Evolutionary conservation across 495 filamentous ascomycete species (phyloP).

Genomic region (Aspergillus ellipticus): DNA sequence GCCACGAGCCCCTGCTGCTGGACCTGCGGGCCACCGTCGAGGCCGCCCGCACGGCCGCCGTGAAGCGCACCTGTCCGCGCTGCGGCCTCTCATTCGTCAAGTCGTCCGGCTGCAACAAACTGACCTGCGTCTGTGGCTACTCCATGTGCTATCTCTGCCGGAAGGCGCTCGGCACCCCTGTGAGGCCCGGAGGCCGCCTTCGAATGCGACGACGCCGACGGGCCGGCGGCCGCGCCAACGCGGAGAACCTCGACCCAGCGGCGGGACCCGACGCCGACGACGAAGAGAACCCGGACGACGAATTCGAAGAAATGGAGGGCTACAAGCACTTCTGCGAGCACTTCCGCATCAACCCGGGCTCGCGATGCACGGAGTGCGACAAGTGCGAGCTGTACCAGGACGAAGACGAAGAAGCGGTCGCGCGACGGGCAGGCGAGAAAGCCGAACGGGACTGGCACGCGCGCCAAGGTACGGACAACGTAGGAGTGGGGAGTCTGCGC

Average conservation of each 20-base stretch:
- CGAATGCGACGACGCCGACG: slow-evolving; percentile 9
- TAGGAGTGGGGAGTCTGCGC: slow-evolving; percentile 21
- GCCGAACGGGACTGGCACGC: slow-evolving; percentile 81
- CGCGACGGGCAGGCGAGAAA: slow-evolving; percentile 68
- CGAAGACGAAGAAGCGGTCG: slow-evolving; percentile 79
- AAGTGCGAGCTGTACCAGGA: slow-evolving; percentile 86
- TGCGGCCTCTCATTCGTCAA: slow-evolving; percentile 92
- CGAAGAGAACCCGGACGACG: slow-evolving; percentile 23
- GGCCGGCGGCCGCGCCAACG: background rate
- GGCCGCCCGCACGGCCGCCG: slow-evolving; percentile 82
- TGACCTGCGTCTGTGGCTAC: slow-evolving; percentile 97
- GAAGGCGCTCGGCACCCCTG: slow-evolving; percentile 38
- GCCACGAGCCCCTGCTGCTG: slow-evolving; percentile 58
- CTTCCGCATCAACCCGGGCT: slow-evolving; percentile 70
- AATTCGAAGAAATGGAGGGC: slow-evolving; percentile 55
- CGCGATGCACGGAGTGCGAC: slow-evolving; percentile 70
- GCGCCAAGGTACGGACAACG: slow-evolving; percentile 48
- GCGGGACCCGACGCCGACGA: slow-evolving; percentile 12
- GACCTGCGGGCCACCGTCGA: slow-evolving; percentile 85
- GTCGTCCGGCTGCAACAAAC: slow-evolving; percentile 87
- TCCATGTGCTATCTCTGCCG: slow-evolving; percentile 95
- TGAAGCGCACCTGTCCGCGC: slow-evolving; percentile 91
- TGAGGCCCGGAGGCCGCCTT: slow-evolving; percentile 9
- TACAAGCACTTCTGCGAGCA: slow-evolving; percentile 95
- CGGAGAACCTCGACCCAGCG: slow-evolving; percentile 19